Percentiles rank a stretch among this genome's conserved stretches.
Conservation (phyloP, 1,284 basidiomycete species). For the Ceratobasidium sp. region DNA sequence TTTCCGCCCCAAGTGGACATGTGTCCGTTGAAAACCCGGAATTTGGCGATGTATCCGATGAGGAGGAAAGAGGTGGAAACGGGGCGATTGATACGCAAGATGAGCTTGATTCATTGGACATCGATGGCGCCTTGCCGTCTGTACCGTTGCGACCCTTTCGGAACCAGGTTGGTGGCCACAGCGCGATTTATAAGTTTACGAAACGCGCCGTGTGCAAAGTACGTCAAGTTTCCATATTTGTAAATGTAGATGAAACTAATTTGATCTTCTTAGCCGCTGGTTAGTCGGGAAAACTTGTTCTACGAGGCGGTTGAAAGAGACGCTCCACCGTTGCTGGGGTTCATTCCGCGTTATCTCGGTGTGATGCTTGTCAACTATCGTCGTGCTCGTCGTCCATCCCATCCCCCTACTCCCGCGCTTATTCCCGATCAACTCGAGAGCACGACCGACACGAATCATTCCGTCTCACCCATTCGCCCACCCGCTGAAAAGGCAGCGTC, state of each 20-base stretch:
- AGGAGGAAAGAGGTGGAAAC: conserved; percentile 47
- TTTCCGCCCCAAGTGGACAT: conserved; percentile 26
- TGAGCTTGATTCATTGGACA: conserved; percentile 41
- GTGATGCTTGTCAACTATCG: conserved; percentile 99
- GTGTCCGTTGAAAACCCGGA: conserved; percentile 30
- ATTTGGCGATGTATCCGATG: conserved; percentile 45
- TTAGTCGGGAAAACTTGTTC: conserved; percentile 96
- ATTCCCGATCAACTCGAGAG: conserved; percentile 25
- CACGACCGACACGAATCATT: conserved; percentile 41
- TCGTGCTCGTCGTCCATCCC: conserved; percentile 62
- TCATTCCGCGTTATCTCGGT: conserved; percentile 96
- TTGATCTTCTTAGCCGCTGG: conserved; percentile 76
- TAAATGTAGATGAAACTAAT: neutral
- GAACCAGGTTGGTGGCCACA: conserved; percentile 98
- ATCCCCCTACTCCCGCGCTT: conserved; percentile 39
- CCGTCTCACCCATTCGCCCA: conserved; percentile 48
- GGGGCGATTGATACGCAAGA: conserved; percentile 41
- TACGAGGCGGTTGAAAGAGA: conserved; percentile 97
- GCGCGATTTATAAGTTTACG: conserved; percentile 98
- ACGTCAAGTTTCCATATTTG: conserved; percentile 53
- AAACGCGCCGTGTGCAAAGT: conserved; percentile 99
- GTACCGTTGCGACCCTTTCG: conserved; percentile 96
- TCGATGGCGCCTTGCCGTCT: conserved; percentile 69
- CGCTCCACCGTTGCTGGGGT: conserved; percentile 89
- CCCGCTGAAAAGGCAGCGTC: conserved; percentile 52